Conservation (phyloP, 2,329 filamentous ascomycete genomes). For the Geosmithia morbida region DNA sequence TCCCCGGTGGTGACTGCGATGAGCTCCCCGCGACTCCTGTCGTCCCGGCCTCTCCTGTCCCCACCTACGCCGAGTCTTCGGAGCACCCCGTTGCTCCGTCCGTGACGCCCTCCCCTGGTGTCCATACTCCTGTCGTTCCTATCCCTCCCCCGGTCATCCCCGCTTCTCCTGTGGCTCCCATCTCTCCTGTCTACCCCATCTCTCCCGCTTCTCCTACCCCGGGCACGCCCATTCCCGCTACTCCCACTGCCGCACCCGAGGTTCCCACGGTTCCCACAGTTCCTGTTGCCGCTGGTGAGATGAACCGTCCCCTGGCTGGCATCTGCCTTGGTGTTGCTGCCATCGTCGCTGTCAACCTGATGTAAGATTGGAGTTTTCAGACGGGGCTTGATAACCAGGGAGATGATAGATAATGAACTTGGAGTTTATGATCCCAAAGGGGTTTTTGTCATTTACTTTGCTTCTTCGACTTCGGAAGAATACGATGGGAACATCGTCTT, state of each 20-base stretch:
- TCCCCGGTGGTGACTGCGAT: background rate
- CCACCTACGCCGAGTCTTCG: background rate
- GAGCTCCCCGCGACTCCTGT: background rate
- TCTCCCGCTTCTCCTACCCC: background rate
- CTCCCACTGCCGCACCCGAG: too few species aligned
- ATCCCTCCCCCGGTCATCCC: background rate
- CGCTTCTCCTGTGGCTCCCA: constrained; percentile 1
- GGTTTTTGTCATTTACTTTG: background rate
- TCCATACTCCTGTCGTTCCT: background rate
- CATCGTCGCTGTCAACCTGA: constrained; percentile 1
- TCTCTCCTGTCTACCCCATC: background rate
- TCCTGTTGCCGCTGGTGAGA: background rate
- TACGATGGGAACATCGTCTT: background rate
- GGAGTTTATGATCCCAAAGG: background rate
- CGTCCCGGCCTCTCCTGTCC: background rate
- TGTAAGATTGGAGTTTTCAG: background rate
- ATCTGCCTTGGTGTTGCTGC: constrained; percentile 2
- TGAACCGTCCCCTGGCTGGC: background rate
- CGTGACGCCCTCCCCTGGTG: too few species aligned
- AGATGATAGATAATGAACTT: background rate
- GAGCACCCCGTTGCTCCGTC: background rate
- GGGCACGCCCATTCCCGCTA: background rate
- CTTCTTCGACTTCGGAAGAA: background rate
- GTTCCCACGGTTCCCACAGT: too few species aligned
- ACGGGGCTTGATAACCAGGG: background rate